A percentile compares a stretch with the other conserved stretches of the same genome.
Conservation (phyloP, 805 yeast genomes). For the Metschnikowia shivogae region DNA sequence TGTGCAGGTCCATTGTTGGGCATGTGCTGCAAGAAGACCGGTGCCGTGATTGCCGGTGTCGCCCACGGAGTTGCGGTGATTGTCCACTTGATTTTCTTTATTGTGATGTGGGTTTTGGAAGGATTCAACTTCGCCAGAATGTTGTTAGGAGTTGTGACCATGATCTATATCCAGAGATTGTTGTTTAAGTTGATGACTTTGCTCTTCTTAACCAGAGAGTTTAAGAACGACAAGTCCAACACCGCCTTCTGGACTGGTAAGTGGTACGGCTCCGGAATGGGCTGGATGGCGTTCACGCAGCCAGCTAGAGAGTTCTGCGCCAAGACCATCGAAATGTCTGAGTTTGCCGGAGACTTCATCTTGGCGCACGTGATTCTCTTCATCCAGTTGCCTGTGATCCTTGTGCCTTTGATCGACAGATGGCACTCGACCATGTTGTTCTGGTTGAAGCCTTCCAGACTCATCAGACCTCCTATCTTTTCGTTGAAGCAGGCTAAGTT, state of each 20-base stretch:
- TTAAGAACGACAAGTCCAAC: slow-evolving; percentile 91
- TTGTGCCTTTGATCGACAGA: slow-evolving; percentile 85
- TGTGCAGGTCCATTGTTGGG: slow-evolving; percentile 97
- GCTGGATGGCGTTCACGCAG: slow-evolving; percentile 91
- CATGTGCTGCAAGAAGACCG: slow-evolving; percentile 94
- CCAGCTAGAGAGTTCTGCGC: slow-evolving; percentile 95
- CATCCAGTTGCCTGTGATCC: slow-evolving; percentile 81
- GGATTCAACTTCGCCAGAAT: slow-evolving; percentile 86
- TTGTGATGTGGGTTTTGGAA: slow-evolving; percentile 95
- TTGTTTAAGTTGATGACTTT: slow-evolving; percentile 81
- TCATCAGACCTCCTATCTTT: slow-evolving; percentile 96
- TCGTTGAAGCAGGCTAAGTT: slow-evolving; percentile 93
- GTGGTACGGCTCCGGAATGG: slow-evolving; percentile 95
- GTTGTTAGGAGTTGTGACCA: slow-evolving; percentile 79
- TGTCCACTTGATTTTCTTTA: slow-evolving; percentile 80
- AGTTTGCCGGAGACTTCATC: slow-evolving; percentile 94
- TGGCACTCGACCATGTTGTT: slow-evolving; percentile 98
- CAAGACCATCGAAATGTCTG: slow-evolving; percentile 88
- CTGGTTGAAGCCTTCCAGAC: slow-evolving; percentile 97
- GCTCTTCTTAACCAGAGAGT: slow-evolving; percentile 83
- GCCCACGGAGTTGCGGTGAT: slow-evolving; percentile 95
- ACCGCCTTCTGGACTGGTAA: slow-evolving; percentile 99
- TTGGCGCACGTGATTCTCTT: slow-evolving; percentile 87
- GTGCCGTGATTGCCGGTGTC: slow-evolving; percentile 90
- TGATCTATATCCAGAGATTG: slow-evolving; percentile 82